Conservation (phyloP, 768 basidiomycete species). For the Arthromyces matolae region DNA sequence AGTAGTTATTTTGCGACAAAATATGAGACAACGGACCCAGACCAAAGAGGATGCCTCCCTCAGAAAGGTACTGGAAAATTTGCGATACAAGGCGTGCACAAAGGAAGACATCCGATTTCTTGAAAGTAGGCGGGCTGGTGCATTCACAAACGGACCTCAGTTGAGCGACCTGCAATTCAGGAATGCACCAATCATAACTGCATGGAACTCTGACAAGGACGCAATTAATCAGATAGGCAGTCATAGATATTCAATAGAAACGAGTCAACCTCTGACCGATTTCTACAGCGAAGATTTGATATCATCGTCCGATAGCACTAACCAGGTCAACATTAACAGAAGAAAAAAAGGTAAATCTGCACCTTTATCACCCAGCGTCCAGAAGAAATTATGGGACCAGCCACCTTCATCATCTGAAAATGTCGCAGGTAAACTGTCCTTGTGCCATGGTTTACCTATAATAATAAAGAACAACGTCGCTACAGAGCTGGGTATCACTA, state of each 20-base stretch:
- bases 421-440: not conserved
- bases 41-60: constrained; percentile 20
- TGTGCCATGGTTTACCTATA: not conserved
- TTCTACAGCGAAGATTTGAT: too few relatives aligned
- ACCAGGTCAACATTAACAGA: too few relatives aligned
- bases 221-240: constrained; percentile 5
- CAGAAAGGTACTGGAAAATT: constrained; percentile 13
- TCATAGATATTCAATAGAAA: too few relatives aligned
- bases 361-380: not conserved
- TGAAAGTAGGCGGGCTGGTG: not conserved
- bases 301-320: too few relatives aligned
- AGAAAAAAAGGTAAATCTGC: not conserved
- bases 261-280: too few relatives aligned
- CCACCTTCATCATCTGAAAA: not conserved
- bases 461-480: not conserved
- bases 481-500: constrained; percentile 26
- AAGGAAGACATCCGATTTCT: not conserved
- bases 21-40: constrained; percentile 28
- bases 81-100: not conserved
- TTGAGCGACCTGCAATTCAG: not conserved
- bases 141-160: not conserved
- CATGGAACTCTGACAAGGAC: not conserved
- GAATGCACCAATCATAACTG: not conserved
- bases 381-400: not conserved
- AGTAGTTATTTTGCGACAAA: constrained; percentile 11